Conservation (phyloP, 2,329 filamentous ascomycete species). For the Emmonsia crescens region DNA sequence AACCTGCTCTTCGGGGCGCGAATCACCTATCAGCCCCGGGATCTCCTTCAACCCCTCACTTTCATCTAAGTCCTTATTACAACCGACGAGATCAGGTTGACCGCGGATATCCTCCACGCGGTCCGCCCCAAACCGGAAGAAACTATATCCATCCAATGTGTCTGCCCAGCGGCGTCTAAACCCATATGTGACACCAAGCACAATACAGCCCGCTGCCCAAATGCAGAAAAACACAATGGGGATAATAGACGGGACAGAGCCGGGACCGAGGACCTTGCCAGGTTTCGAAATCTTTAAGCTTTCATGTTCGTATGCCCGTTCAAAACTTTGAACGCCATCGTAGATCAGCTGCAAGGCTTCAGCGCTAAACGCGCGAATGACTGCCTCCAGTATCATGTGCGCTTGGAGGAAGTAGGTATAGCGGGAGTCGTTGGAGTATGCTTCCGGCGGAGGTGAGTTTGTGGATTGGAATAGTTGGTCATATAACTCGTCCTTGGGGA, state of each 20-base stretch:
- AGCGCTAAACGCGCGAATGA: slow-evolving; percentile 7
- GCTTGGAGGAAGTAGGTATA: not conserved
- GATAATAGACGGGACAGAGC: not conserved
- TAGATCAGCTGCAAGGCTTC: slow-evolving; percentile 4
- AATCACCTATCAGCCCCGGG: not conserved
- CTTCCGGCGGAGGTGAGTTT: not conserved
- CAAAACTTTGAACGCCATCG: not conserved
- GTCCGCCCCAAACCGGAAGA: slow-evolving; percentile 10
- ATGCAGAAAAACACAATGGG: slow-evolving; percentile 1
- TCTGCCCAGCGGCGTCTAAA: slow-evolving; percentile 7
- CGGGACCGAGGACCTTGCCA: slow-evolving; percentile 3
- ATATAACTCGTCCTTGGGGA: not conserved
- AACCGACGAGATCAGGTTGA: not conserved
- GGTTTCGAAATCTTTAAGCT: not conserved
- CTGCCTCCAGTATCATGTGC: not conserved
- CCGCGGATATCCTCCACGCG: not conserved
- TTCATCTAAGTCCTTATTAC: not conserved
- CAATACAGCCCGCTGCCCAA: slow-evolving; percentile 6
- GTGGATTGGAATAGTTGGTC: not conserved
- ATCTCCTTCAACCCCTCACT: not conserved
- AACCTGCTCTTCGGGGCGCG: not conserved
- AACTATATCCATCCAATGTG: slow-evolving; percentile 9
- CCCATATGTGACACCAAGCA: slow-evolving; percentile 7
- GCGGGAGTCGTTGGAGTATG: not conserved
- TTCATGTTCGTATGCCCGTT: not conserved